Conservation (phyloP, 2,329 filamentous ascomycete genomes). For the Penicillium paneum region DNA sequence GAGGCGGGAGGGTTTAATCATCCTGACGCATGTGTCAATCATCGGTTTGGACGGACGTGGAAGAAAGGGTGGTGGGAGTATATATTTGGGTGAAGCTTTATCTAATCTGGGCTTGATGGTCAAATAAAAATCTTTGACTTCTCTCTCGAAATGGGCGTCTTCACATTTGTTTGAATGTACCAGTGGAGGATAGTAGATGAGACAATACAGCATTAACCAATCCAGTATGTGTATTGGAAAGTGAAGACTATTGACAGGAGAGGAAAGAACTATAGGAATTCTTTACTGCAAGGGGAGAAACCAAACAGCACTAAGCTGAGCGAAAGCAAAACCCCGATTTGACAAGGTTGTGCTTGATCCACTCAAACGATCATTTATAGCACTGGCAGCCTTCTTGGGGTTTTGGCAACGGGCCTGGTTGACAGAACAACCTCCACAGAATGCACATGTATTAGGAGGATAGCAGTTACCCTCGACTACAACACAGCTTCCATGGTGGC, state of each 20-base stretch:
- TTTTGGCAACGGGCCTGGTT: conserved; percentile 4
- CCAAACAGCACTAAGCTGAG: too few relatives aligned
- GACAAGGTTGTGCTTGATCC: too few relatives aligned
- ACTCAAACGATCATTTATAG: background rate
- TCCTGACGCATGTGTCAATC: conserved; percentile 32
- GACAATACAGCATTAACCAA: background rate
- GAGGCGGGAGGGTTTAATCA: conserved; percentile 26
- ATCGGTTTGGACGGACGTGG: conserved; percentile 34
- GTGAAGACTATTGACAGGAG: background rate
- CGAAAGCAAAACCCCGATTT: background rate
- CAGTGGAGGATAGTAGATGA: too few relatives aligned
- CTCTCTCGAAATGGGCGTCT: too few relatives aligned
- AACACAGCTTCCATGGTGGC: conserved; percentile 5
- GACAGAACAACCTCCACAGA: background rate
- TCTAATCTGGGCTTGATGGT: background rate
- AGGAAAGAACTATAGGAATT: background rate
- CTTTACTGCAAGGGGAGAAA: background rate
- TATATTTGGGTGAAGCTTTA: conserved; percentile 21
- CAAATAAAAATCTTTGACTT: background rate
- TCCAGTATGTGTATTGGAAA: background rate
- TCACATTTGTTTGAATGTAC: too few relatives aligned
- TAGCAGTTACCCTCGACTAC: conserved; percentile 3
- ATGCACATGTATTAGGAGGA: conserved; percentile 1
- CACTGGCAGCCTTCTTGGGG: conserved; percentile 1
- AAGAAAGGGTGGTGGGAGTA: conserved; percentile 32